Evolutionary conservation across 805 yeast species (phyloP).

Genomic region (Metschnikowia santaceciliae): DNA sequence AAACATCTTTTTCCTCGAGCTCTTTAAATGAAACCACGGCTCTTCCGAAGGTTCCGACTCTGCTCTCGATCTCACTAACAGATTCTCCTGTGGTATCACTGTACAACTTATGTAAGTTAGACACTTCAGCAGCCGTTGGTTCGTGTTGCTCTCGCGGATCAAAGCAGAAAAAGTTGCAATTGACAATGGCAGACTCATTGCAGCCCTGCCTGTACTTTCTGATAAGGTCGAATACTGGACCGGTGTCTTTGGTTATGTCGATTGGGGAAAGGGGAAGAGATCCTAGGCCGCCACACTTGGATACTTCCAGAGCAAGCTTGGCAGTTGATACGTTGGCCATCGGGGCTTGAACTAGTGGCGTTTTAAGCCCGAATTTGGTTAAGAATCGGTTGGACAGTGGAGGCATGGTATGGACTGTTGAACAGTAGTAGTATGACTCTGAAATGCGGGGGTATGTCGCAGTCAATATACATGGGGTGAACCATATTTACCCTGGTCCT

Average conservation of each 20-base stretch:
- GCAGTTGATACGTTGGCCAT: constrained; percentile 56
- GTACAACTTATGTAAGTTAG: constrained; percentile 23
- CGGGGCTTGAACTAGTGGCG: constrained; percentile 53
- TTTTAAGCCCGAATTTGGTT: constrained; percentile 24
- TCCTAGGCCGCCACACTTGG: constrained; percentile 48
- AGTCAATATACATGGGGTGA: background rate
- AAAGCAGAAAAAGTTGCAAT: constrained; percentile 48
- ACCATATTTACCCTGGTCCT: background rate
- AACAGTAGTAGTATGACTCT: background rate
- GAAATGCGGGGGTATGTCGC: constrained; percentile 1
- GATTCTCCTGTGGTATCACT: background rate
- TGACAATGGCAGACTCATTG: constrained; percentile 23
- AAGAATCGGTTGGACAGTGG: background rate
- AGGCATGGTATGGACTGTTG: background rate
- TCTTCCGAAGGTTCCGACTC: constrained; percentile 13
- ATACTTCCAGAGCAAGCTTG: constrained; percentile 40
- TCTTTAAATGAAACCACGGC: constrained; percentile 30
- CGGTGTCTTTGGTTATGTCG: constrained; percentile 23
- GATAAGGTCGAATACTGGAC: constrained; percentile 11
- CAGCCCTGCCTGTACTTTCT: constrained; percentile 16
- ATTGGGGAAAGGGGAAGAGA: constrained; percentile 40
- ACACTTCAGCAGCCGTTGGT: constrained; percentile 17
- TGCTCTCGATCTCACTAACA: background rate
- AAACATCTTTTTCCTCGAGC: constrained; percentile 18
- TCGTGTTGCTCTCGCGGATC: constrained; percentile 19